Conservation (phyloP, 2,329 filamentous ascomycete species). For the Pseudopyrenochaeta lycopersici region DNA sequence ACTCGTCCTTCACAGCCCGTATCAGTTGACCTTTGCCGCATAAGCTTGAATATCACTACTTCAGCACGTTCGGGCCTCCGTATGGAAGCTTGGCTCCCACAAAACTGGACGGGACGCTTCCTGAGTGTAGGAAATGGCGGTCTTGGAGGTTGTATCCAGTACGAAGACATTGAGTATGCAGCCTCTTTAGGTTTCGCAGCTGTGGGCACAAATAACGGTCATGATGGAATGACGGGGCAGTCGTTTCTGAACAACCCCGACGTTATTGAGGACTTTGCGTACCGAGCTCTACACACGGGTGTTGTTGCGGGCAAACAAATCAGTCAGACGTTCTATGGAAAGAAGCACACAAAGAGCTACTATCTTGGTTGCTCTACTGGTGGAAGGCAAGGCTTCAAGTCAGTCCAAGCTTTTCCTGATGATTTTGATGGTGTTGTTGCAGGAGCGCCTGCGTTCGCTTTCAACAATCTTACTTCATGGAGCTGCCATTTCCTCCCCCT, state of each 20-base stretch:
- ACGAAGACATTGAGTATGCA: conserved; percentile 51
- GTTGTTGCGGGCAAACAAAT: conserved; percentile 52
- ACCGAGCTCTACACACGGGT: conserved; percentile 50
- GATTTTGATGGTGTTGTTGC: conserved; percentile 50
- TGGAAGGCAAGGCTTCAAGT: conserved; percentile 47
- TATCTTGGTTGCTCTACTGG: conserved; percentile 50
- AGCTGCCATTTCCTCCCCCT: conserved; percentile 40
- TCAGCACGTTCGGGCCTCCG: conserved; percentile 51
- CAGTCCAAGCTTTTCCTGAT: conserved; percentile 44
- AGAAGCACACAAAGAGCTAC: conserved; percentile 51
- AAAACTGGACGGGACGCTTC: conserved; percentile 52
- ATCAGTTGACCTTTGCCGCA: conserved; percentile 51
- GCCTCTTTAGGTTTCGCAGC: conserved; percentile 50
- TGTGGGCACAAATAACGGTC: conserved; percentile 54
- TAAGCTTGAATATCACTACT: conserved; percentile 52
- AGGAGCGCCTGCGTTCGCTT: conserved; percentile 44
- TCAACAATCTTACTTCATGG: conserved; percentile 47
- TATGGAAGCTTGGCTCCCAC: conserved; percentile 57
- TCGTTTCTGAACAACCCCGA: conserved; percentile 58
- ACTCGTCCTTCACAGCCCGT: conserved; percentile 37
- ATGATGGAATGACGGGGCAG: conserved; percentile 55
- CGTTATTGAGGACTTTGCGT: conserved; percentile 60
- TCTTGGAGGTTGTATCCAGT: conserved; percentile 52
- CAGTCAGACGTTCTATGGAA: conserved; percentile 51
- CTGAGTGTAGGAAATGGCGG: conserved; percentile 50